Base-by-base conservation (phyloP, 2,329 filamentous ascomycete genomes). In the Raffaelea arxii region DNA sequence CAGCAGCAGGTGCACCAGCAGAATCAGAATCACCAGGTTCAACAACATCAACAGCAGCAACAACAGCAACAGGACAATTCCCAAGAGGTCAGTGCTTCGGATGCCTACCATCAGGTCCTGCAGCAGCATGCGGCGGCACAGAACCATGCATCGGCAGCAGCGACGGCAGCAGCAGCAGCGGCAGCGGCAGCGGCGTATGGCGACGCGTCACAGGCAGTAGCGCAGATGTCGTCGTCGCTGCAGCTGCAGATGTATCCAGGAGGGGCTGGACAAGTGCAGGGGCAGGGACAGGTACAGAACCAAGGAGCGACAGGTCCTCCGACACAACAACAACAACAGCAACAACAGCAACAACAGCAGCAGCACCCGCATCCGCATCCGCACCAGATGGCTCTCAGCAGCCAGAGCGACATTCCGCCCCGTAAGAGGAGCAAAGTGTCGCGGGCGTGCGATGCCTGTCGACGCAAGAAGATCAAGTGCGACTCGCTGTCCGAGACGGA, bases 391-490 rank as follows among this genome's bases (percentile, higher is more conserved):
- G 68, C 27, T 7, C 32, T 18, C 32, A 36, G 32, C 32, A 36
- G 37, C 5, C 7, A 21, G 47, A 80, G 83, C 52, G 72, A 72
- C 49, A 79, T 80, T 11, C 77, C 81, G 14, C 82, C 83, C 0
- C 72, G 83, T 51, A 92, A 92, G 62, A 74, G 88, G 49, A 86
- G 84, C 6, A 94, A 94, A 62, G 87, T 92, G 6, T 94, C 88
- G 11, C 77, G 88, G 32, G 89, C 88, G 2, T 95, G 88, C 57
- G 88, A 95, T 59, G 87, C 94, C 60, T 94, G 88, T 60, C 76
- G 89, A 38, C 77, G 88, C 46, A 94, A 94, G 65, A 94, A 91
- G 69, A 87, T 94, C 49, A 86, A 88, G 58, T 95, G 89, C 58
- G 88, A 94, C 65, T 85, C 87, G 4, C 77, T 79, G 50, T 82